These are phyloP conservation scores for Alternaria sp. DNA, from an alignment of 2,329 filamentous ascomycete genomes.

Conservation along the genomic window DNA sequence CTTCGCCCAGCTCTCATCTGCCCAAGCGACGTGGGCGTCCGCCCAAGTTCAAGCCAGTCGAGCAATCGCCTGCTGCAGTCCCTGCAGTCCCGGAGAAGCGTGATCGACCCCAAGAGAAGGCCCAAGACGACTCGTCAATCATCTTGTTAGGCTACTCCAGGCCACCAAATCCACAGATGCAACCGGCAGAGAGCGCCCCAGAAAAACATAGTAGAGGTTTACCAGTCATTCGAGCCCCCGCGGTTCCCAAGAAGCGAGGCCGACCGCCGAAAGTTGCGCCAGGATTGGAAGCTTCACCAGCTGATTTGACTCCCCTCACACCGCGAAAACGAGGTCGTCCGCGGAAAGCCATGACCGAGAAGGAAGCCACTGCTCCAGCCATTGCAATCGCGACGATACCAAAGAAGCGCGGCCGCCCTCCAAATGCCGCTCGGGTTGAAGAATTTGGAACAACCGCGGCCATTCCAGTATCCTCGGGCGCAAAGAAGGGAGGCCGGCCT, in stretches of 20 bases:
- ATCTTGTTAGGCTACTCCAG: background rate
- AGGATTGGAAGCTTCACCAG: background rate
- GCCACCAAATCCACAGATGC: background rate
- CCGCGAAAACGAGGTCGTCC: background rate
- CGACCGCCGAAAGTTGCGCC: background rate
- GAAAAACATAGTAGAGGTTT: background rate
- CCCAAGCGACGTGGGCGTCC: background rate
- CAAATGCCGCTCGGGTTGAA: background rate
- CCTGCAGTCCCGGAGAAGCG: background rate
- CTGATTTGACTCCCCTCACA: background rate
- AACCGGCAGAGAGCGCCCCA: background rate
- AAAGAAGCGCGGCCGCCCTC: background rate
- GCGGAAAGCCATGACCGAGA: background rate
- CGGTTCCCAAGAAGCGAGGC: background rate
- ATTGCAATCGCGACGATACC: background rate
- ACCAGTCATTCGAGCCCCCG: background rate
- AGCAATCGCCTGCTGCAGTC: background rate
- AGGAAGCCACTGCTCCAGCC: background rate
- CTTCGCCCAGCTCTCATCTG: background rate
- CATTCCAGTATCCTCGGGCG: background rate
- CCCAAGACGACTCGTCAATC: background rate
- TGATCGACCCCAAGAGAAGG: background rate
- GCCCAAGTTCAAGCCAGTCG: background rate
- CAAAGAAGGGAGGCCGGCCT: background rate
- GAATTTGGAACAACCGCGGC: background rate